These are phyloP conservation scores for Solanum clarkiae DNA, from an alignment of 257 asterid species.

Conservation along the genomic window DNA sequence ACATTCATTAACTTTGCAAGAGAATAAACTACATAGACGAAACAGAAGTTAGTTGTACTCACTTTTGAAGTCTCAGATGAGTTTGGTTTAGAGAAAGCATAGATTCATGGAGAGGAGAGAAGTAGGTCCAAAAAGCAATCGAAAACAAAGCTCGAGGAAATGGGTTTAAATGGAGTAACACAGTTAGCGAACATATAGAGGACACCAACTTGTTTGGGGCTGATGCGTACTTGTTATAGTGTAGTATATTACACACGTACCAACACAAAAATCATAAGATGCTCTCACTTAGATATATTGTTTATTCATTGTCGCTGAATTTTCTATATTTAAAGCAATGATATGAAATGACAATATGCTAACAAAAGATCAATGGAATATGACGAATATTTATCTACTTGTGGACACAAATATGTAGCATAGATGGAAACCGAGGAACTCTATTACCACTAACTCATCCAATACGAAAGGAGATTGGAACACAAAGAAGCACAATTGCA, in stretches of 20 bases:
- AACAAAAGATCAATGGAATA: neutral
- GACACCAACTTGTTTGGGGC: neutral
- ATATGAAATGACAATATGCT: neutral
- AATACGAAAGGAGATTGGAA: neutral
- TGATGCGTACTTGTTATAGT: neutral
- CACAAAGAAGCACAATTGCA: neutral
- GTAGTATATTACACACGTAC: neutral
- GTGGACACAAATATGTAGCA: neutral
- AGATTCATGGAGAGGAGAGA: neutral
- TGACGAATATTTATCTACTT: neutral
- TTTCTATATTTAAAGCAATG: neutral
- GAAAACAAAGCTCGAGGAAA: neutral
- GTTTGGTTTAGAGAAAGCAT: neutral
- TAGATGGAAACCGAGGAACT: neutral
- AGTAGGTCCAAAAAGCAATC: neutral
- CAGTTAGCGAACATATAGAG: neutral
- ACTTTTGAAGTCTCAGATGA: neutral
- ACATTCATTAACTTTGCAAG: conserved; percentile 94
- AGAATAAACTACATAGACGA: conserved; percentile 52
- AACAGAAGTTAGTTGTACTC: neutral
- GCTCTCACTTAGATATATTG: neutral
- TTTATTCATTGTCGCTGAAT: neutral
- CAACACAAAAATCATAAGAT: neutral
- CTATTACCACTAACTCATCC: neutral
- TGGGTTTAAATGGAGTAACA: neutral